Evolutionary conservation across 1,284 basidiomycete species (phyloP).

Genomic region (Sanghuangporus sanghuang): DNA sequence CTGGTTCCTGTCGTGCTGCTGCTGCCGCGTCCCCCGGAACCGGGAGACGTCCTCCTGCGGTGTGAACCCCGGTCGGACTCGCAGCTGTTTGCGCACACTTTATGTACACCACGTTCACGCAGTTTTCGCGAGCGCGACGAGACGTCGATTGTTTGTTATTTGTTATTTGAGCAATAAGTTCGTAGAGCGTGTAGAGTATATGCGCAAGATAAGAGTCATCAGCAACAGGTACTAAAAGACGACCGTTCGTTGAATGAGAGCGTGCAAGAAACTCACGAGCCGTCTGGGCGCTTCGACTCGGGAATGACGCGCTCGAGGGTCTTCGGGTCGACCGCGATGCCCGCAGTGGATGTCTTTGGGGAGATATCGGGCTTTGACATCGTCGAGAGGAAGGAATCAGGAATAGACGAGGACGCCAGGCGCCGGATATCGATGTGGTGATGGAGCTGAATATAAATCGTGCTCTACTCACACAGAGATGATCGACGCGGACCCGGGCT

Average conservation of each 20-base stretch:
- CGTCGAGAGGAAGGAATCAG: not conserved
- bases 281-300: constrained; percentile 77
- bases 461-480: not conserved
- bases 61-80: constrained; percentile 89
- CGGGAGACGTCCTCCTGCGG: constrained; percentile 89
- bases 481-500: not conserved
- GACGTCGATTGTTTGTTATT: constrained; percentile 1
- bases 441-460: not conserved
- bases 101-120: no score
- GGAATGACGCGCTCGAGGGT: constrained; percentile 88
- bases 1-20: constrained; percentile 56
- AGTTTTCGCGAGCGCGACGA: not conserved
- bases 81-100: constrained; percentile 86
- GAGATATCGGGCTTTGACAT: constrained; percentile 79
- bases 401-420: not conserved
- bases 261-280: constrained; percentile 61
- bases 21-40: constrained; percentile 75
- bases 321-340: constrained; percentile 79
- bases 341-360: constrained; percentile 65
- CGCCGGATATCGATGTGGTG: not conserved
- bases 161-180: constrained; percentile 4
- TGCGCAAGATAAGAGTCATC: not conserved
- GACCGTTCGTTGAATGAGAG: not conserved
- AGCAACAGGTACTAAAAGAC: not conserved
- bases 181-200: not conserved